Evolutionary conservation across 2,329 filamentous ascomycete genomes (phyloP), one percentile per base, ranked within the genome.

Genomic region (Beauveria asiatica): DNA sequence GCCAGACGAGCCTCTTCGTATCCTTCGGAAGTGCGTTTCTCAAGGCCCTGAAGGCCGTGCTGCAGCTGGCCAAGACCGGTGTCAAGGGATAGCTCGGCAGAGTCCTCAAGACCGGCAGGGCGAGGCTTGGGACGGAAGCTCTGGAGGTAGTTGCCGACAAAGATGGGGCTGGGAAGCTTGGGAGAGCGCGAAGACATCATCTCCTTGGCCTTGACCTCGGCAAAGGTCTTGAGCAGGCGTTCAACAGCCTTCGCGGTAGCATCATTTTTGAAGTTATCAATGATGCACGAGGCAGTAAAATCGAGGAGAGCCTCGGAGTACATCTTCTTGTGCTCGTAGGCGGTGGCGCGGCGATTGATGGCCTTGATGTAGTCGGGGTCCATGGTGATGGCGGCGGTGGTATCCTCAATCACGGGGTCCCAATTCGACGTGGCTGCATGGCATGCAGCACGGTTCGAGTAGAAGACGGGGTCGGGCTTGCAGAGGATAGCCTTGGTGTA

Each of bases 251-350:
- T 86, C 25, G 93, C 92, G 70, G 90, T 95, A 63, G 83, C 80
- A 69, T 96, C 89, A 74, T 94, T 97, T 77, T 90, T 88, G 82
- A 99, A 99, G 64, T 89, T 89, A 73, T 99, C 94, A 73, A 99
- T 96, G 74, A 99, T 99, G 79, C 94, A 99, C 77, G 93, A 97
- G 61, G 94, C 94, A 9, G 94, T 99, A 78, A 96, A 97, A 77
- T 99, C 94, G 64, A 99, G 84, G 9, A 99, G 86, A 50, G 94
- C 93, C 72, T 97, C 93, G 74, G 92, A 94, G 79, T 88, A 96
- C 76, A 88, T 88, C 69, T 87, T 87, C 49, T 94, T 84, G 74
- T 97, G 89, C 77, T 99, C 94, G 75, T 97, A 99, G 61, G 94
- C 94, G 72, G 95, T 95, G 60, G 94, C 94, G 69, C 94, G 86